A percentile compares a stretch with the other conserved stretches of the same genome.
phyloP scores from a whole-genome alignment of 2,329 filamentous ascomycete species.

The Sclerotinia trifoliorum region DNA sequence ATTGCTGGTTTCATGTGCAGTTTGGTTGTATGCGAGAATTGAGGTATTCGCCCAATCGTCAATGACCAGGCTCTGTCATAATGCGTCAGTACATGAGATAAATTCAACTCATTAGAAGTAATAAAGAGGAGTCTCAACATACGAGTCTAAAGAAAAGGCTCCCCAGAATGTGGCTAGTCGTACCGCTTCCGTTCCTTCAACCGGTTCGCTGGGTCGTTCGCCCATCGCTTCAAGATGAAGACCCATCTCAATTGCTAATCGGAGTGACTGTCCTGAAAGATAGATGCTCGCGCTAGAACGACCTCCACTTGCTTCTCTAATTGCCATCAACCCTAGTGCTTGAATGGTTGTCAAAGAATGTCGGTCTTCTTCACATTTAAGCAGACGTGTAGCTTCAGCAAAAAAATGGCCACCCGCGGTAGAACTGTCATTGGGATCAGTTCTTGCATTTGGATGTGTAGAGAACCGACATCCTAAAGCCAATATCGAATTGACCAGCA shows the following conservation, averaged over 20 bases:
- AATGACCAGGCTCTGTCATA: conserved; percentile 60
- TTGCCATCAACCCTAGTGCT: conserved; percentile 72
- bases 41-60: conserved; percentile 60
- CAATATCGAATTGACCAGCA: conserved; percentile 37
- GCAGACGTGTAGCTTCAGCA: conserved; percentile 62
- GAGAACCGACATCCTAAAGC: conserved; percentile 68
- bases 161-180: conserved; percentile 53
- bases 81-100: conserved; percentile 2
- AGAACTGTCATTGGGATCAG: conserved; percentile 57
- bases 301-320: conserved; percentile 68
- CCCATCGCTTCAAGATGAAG: conserved; percentile 28
- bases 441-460: conserved; percentile 61
- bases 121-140: conserved; percentile 53
- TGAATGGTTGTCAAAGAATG: conserved; percentile 69
- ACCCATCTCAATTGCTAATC: conserved; percentile 57
- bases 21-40: conserved; percentile 57
- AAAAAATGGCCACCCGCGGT: conserved; percentile 75
- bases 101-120: conserved; percentile 37
- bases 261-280: conserved; percentile 68
- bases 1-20: conserved; percentile 59
- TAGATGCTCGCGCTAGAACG: conserved; percentile 71
- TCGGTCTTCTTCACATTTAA: conserved; percentile 52
- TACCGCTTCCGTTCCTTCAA: conserved; percentile 46
- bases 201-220: conserved; percentile 22
- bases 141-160: conserved; percentile 52